Percentiles rank a stretch among this genome's conserved stretches.
Evolutionary conservation across 2,329 filamentous ascomycete genomes (phyloP).

Genomic region (Fusarium denticulatum): DNA sequence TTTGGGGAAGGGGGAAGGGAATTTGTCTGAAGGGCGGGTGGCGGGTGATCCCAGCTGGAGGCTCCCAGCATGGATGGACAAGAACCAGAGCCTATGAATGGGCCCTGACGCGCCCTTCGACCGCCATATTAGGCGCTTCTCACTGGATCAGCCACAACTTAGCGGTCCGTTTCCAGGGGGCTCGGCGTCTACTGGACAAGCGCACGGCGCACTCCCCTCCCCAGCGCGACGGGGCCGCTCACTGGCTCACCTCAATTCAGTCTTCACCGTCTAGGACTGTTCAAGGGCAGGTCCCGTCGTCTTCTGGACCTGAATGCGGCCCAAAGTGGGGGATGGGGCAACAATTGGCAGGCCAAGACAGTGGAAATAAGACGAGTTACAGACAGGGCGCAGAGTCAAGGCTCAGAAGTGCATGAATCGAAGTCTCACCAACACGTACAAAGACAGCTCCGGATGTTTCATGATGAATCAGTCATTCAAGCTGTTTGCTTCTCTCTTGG

Average conservation of each 20-base stretch:
- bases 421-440: not conserved
- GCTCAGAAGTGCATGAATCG: slow-evolving; percentile 11
- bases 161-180: slow-evolving; percentile 15
- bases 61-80: not conserved
- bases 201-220: slow-evolving; percentile 6
- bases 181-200: slow-evolving; percentile 12
- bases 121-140: not conserved
- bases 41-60: not conserved
- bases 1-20: slow-evolving; percentile 25
- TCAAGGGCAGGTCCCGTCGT: not conserved
- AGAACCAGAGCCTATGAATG: not conserved
- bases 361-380: slow-evolving; percentile 20
- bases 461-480: slow-evolving; percentile 22
- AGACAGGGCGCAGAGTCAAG: slow-evolving; percentile 3
- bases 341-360: slow-evolving; percentile 27
- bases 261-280: not conserved
- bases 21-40: slow-evolving; percentile 18
- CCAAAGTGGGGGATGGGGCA: slow-evolving; percentile 38
- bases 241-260: slow-evolving; percentile 1
- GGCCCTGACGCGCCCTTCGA: slow-evolving; percentile 1
- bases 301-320: slow-evolving; percentile 30
- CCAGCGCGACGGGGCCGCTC: not conserved
- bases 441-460: slow-evolving; percentile 22
- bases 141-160: slow-evolving; percentile 5
- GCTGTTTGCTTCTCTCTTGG: slow-evolving; percentile 6